Base-by-base conservation (phyloP, 257 asterid genomes). In the Fraxinus pennsylvanica region DNA sequence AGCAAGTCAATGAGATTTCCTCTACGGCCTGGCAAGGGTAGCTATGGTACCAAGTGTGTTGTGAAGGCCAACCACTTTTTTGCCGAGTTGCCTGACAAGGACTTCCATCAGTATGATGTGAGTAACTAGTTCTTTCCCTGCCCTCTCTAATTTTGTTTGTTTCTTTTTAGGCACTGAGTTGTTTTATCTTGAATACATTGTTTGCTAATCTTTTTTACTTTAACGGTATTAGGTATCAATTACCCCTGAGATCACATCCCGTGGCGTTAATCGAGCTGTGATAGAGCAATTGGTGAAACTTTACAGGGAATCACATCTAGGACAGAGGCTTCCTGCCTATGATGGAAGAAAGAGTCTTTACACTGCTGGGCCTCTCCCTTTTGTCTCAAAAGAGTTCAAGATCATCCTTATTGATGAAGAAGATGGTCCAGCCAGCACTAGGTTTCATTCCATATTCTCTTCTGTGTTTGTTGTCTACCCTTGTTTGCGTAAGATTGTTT, bases 21-120 rank as follows among this genome's bases (percentile, higher is more conserved):
- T 30, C 82, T 81, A 78, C 92, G 99, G 71, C 99, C 99, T 4
- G 99, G 99, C 63, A 91, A 87, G 85, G 99, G 99, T 29, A 88
- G 87, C 67, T 45, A 43, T 72, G 99, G 99, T 25, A 79, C 76
- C 1, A 95, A 54, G 79, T 93, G 99, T 81, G 69, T 90, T 15
- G 99, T 95, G 70, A 95, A 95, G 83, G 99, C 99, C 15, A 95
- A 95, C 66, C 99, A 95, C 86, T 95, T 95, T 73, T 90, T 93
- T 27, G 99, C 93, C 0, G 94, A 91, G 88, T 88, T 95, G 15
- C 98, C 99, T 0, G 96, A 95, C 79, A 95, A 95, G 74, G 99
- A 95, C 81, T 80, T 95, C 87, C 97, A 93, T 73, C 99, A 95
- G 67, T 95, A 95, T 84, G 99, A 95, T 76, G 98, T 92, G 76